phyloP scores from a whole-genome alignment of 805 yeast genomes.

The Maudiozyma turicensis region DNA sequence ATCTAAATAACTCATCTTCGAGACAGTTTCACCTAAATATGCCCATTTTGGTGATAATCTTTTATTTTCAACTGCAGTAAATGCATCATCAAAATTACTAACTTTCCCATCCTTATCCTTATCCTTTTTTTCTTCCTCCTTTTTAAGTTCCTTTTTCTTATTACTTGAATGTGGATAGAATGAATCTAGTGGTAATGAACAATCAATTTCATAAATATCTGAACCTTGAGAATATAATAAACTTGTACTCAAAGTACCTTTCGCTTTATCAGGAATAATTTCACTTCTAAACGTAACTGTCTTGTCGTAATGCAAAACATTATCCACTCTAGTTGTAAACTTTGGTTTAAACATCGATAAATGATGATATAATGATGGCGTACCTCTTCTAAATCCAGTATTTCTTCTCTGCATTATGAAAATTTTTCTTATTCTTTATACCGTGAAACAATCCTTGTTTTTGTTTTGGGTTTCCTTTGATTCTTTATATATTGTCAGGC shows the following conservation, averaged over 20 bases:
- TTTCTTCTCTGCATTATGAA: neutral
- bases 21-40: conserved; percentile 25
- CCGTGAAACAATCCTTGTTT: neutral
- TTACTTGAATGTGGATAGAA: conserved; percentile 7
- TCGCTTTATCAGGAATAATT: conserved; percentile 24
- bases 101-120: neutral
- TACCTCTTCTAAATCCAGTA: conserved; percentile 1
- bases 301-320: conserved; percentile 16
- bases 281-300: conserved; percentile 21
- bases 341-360: conserved; percentile 31
- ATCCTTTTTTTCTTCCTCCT: conserved; percentile 1
- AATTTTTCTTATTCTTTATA: neutral
- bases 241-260: conserved; percentile 20
- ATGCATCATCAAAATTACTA: conserved; percentile 48
- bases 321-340: conserved; percentile 27
- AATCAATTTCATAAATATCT: conserved; percentile 24
- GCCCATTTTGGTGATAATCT: conserved; percentile 21
- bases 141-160: neutral
- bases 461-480: too few species aligned
- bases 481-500: too few species aligned
- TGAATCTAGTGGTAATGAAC: conserved; percentile 22
- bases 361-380: conserved; percentile 19
- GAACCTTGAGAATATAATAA: conserved; percentile 25
- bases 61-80: conserved; percentile 36
- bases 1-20: conserved; percentile 20